Evolutionary conservation across 2,329 filamentous ascomycete species (phyloP), one percentile per base, ranked within the genome.

Genomic region (Penicillium sp.): DNA sequence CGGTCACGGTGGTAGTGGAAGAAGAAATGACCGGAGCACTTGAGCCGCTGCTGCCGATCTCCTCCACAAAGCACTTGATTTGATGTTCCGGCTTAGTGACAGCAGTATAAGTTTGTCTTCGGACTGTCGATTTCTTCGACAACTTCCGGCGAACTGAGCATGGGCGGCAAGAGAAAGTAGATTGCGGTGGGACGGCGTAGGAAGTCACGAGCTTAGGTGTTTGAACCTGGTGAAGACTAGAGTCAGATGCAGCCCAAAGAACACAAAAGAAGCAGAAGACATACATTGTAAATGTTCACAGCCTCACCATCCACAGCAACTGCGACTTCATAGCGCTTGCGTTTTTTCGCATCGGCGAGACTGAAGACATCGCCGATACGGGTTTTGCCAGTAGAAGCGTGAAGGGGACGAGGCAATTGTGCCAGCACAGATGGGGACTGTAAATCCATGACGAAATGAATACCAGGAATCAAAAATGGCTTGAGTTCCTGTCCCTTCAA

Each of bases 221-320:
- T 78, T 85, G 82, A 23, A 86, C 74, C 85, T 87, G 43, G 25
- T 31, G 57, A 11, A 70, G 33, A 47, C 40, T 39, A 34, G 39
- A n/a, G 40, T 62, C 53, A 64, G 63, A 46, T 11, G 2, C 11
- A 2, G 50, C 9, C 2, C 4, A n/a, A 16, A 8, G n/a, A 31
- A 29, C 6, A 21, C 6, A 15, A 31, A 23, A 4, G 5, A 44
- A 45, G 15, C n/a, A 34, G 16, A 36, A 5, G 41, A 40, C 72
- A 47, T 76, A 87, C 84, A 72, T 85, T 84, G 73, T 87, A 87
- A 36, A 87, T 81, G 61, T 82, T 85, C 49, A 87, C 74, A 31
- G 82, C 81, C 68, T 87, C 83, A 39, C 84, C 84, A 68, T 87
- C 84, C 15, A 86, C 75, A 1, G 79, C 83, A 21, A 84, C 79